Base-by-base conservation (phyloP, 208 protist species). In the Leptomonas seymouri region DNA sequence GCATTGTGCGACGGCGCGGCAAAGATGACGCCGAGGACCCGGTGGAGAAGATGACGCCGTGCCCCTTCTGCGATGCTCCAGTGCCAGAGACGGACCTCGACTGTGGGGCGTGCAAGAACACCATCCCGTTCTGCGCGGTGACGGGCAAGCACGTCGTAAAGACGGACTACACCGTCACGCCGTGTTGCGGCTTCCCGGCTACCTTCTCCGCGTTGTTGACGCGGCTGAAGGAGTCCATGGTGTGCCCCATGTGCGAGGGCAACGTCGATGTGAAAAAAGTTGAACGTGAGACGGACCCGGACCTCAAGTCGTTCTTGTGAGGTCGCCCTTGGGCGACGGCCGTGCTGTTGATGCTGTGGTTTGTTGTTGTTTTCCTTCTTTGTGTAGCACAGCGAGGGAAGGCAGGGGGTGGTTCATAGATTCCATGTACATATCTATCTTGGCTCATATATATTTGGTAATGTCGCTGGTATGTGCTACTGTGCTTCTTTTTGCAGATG, bases 71-170 rank as follows among this genome's bases (percentile, higher is more conserved):
- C 78, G 84, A 87, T 45, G 81, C 86, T 0, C 82, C 85, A 3
- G 79, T 99, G 2, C 76, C 82, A 0, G 91, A 95, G 61, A 97
- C 91, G n/a, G 84, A 94, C 57, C 79, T 99, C 18, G 94, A 98
- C 51, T 99, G 98, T 68, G 86, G 86, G 6, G 82, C 84, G 14
- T 99, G 97, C 80, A 95, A 97, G 71, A 98, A 98, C 82, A 80
- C 78, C 2, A 81, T 99, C 25, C 97, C 98, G 6, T 98, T 97
- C 84, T 99, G 98, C 78, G 91, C 98, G 39, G 92, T 97, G 48
- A 97, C 97, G 1, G 98, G 93, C 25, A 95, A 95, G 63, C 94
- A 97, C 78, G 84, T 97, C 6, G 74, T 97, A n/a, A 83, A 93
- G 54, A 74, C 54, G 21, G 95, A 99, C 79, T 98, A 92, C 76